phyloP scores from a whole-genome alignment of 305 asterid species.

The Solanum hybrid region DNA sequence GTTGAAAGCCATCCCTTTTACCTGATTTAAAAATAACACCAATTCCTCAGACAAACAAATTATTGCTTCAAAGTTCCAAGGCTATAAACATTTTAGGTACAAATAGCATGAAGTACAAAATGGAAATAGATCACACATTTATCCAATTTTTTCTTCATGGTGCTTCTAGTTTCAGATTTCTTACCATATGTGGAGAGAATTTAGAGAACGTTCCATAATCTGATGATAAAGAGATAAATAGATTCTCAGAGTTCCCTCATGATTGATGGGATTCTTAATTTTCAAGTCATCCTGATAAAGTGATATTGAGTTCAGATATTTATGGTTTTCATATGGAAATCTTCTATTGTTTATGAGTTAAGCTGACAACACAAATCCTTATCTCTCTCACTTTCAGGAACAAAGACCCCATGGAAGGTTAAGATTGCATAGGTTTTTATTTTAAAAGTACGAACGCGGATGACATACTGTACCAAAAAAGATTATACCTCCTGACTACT shows the following conservation, averaged over 20 bases:
- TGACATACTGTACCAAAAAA: not conserved
- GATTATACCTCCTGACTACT: not conserved
- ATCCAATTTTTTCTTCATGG: not conserved
- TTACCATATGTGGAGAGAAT: not conserved
- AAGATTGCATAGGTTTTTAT: not conserved
- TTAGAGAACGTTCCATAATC: not conserved
- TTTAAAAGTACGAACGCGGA: not conserved
- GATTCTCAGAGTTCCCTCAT: not conserved
- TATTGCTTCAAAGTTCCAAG: not conserved
- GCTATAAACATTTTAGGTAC: not conserved
- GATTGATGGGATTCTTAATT: not conserved
- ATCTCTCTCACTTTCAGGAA: not conserved
- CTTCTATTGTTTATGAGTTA: not conserved
- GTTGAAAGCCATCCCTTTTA: constrained; percentile 91
- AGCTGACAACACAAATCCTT: not conserved
- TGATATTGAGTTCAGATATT: not conserved
- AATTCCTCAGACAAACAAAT: not conserved
- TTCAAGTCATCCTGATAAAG: not conserved
- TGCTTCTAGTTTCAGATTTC: not conserved
- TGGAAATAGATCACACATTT: not conserved
- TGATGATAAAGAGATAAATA: not conserved
- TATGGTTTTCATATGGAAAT: not conserved
- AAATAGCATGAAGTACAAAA: not conserved
- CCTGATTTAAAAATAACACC: constrained; percentile 32
- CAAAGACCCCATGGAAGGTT: not conserved